These are phyloP conservation scores for Fonsecaea erecta DNA, from an alignment of 2,329 filamentous ascomycete species.

Conservation along the genomic window DNA sequence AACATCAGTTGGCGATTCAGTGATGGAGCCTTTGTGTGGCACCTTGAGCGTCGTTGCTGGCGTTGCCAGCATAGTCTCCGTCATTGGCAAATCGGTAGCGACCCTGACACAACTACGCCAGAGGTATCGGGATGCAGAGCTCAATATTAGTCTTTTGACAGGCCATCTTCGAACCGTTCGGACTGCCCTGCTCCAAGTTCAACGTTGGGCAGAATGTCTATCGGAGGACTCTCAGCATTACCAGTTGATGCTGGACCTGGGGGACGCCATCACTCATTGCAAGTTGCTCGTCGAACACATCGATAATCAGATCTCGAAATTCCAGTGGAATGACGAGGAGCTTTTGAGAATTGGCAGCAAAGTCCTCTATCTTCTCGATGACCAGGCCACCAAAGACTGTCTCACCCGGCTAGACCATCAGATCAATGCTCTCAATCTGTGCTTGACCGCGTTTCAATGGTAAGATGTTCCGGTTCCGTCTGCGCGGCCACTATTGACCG, in stretches of 20 bases:
- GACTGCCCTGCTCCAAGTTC: constrained; percentile 35
- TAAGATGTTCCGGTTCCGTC: constrained; percentile 8
- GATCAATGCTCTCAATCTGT: constrained; percentile 35
- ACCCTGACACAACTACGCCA: constrained; percentile 31
- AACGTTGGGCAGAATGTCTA: constrained; percentile 29
- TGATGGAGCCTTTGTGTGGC: constrained; percentile 23
- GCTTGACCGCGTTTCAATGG: constrained; percentile 35
- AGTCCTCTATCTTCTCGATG: constrained; percentile 27
- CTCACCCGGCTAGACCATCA: constrained; percentile 29
- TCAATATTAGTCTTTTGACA: constrained; percentile 34
- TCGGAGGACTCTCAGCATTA: constrained; percentile 26
- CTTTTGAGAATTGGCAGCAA: constrained; percentile 29
- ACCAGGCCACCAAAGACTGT: constrained; percentile 29
- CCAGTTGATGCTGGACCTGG: constrained; percentile 34
- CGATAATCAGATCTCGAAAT: constrained; percentile 29
- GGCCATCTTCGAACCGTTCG: constrained; percentile 32
- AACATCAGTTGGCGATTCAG: not conserved
- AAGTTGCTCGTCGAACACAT: constrained; percentile 29
- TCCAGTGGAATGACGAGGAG: constrained; percentile 26
- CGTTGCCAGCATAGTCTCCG: constrained; percentile 31
- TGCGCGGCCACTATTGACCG: not conserved
- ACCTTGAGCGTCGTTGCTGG: constrained; percentile 31
- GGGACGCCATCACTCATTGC: constrained; percentile 32
- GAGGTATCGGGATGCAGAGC: constrained; percentile 30
- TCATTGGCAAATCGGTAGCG: constrained; percentile 29